Conservation (phyloP, 805 yeast genomes). For the Kuraishia piskuri region DNA sequence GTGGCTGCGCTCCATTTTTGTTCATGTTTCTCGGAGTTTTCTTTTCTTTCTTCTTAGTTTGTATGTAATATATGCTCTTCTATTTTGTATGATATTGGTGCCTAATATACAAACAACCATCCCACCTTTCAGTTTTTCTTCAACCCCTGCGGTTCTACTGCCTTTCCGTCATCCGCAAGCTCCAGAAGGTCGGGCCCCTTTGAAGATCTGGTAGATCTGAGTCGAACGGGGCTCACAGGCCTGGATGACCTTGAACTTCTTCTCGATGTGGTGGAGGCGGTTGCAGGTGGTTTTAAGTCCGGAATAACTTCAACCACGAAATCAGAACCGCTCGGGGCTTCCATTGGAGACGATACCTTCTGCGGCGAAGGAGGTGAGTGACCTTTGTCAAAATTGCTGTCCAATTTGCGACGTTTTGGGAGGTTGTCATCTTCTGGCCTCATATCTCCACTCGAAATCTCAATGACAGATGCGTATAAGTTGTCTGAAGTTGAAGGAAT, state of each 20-base stretch:
- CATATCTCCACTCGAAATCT: neutral
- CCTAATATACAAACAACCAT: neutral
- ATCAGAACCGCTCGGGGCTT: too few species aligned
- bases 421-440: neutral
- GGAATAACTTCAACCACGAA: neutral
- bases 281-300: neutral
- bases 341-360: neutral
- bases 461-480: neutral
- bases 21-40: neutral
- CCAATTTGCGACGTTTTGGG: neutral
- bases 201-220: neutral
- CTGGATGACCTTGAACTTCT: neutral
- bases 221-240: neutral
- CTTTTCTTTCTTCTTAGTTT: neutral
- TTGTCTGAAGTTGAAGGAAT: neutral
- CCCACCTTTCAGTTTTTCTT: neutral
- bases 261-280: neutral
- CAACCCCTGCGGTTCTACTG: neutral
- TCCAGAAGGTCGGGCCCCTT: neutral
- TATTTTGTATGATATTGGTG: too few species aligned
- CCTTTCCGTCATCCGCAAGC: neutral
- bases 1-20: too few species aligned
- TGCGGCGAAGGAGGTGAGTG: neutral
- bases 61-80: neutral
- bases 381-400: neutral